phyloP scores from a whole-genome alignment of 176 grass and related monocot species.

The Luzula sylvatica region DNA sequence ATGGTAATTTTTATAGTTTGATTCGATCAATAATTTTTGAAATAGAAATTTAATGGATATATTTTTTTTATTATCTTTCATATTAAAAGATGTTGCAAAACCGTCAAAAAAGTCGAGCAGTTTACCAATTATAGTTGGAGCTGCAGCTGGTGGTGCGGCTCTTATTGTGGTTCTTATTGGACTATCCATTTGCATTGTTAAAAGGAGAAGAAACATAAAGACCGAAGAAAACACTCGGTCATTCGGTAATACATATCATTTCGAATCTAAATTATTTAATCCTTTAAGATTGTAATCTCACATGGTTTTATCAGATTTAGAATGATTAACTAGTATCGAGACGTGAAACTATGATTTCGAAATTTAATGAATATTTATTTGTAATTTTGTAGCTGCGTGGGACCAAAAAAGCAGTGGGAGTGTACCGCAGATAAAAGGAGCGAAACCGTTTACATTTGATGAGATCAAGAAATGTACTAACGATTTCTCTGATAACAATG shows the following conservation, averaged over 20 bases:
- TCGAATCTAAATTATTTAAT: neutral
- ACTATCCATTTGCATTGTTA: conserved; percentile 22
- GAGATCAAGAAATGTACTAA: conserved; percentile 63
- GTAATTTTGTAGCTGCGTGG: conserved; percentile 40
- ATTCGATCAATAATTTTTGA: neutral
- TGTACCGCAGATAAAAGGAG: conserved; percentile 50
- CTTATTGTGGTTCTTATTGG: conserved; percentile 16
- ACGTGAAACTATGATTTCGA: too few species aligned
- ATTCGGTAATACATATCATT: conserved; percentile 27
- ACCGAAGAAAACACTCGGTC: conserved; percentile 39
- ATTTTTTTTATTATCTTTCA: neutral
- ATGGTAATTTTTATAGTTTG: conserved; percentile 28
- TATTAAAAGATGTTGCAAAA: neutral
- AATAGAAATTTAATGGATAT: neutral
- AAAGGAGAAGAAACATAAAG: conserved; percentile 16
- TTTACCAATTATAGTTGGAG: conserved; percentile 40
- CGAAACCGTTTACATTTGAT: conserved; percentile 51
- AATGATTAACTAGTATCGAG: too few species aligned
- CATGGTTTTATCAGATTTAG: too few species aligned
- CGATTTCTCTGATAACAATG: conserved; percentile 47
- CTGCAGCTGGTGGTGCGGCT: conserved; percentile 31
- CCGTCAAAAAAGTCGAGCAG: conserved; percentile 19
- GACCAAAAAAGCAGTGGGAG: conserved; percentile 56
- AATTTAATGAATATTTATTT: neutral
- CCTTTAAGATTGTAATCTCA: neutral